Base-by-base conservation (phyloP, 1,284 basidiomycete genomes). In the Tilletia indica region DNA sequence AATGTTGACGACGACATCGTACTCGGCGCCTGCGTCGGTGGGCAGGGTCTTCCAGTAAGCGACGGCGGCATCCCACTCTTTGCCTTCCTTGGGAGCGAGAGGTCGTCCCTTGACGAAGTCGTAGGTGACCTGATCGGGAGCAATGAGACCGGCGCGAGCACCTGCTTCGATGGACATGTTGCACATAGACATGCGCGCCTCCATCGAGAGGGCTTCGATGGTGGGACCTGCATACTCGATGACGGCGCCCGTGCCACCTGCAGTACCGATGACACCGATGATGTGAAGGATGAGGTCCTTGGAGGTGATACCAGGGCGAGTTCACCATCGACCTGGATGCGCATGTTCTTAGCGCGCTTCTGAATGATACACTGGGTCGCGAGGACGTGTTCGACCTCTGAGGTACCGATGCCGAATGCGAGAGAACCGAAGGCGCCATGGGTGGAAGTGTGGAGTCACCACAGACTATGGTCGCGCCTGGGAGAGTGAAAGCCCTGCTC, bases 111-210 rank as follows among this genome's bases (percentile, higher is more conserved):
- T 78, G 71, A 83, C 76, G 77, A 83, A 83, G 61, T 82, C 80
- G 72, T 77, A 80, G 16, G 82, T 83, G 72, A 69, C 78, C 70
- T 82, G 78, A 69, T 83, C 82, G 4, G 82, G 82, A 12, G 81
- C 81, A 38, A 83, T 80, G 68, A 83, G 76, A 73, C 82, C 82
- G n/a, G 82, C 82, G 64, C 81, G 79, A n/a, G 81, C 82, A 58
- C 82, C 82, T 5, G 80, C 82, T 72, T 83, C 82, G 72, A 83
- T 83, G 51, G 79, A 81, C 82, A 83, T 83, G 77, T 83, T 83
- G 78, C 82, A 83, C 75, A 83, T 83, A 45, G 76, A 78, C 82
- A 83, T 83, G 38, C 82, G 76, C 11, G 78, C 82, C 73, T 82
- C 82, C 81, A 83, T 83, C 49, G 75, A 77, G 51, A 83, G 78